Percentiles rank a stretch among this genome's conserved stretches.
Conservation (phyloP, 2,329 filamentous ascomycete species). For the Fusarium torreyae region DNA sequence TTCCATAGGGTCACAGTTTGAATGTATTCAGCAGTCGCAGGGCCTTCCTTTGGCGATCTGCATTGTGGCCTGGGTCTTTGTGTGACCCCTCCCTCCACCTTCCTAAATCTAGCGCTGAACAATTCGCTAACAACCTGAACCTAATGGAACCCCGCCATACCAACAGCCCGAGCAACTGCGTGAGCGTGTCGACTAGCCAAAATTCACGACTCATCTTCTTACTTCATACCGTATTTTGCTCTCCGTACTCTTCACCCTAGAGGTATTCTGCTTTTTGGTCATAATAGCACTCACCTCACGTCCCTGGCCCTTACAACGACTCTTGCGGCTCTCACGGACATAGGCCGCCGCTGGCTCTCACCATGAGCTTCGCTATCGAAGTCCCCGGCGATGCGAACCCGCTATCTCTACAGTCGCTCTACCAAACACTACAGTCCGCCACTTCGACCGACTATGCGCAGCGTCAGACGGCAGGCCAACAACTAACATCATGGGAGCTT, state of each 20-base stretch:
- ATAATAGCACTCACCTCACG: conserved; percentile 8
- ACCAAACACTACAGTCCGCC: conserved; percentile 74
- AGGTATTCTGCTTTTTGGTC: conserved; percentile 8
- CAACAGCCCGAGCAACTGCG: conserved; percentile 34
- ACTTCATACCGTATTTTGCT: conserved; percentile 31
- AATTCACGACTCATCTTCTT: conserved; percentile 31
- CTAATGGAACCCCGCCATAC: conserved; percentile 43
- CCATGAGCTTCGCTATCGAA: conserved; percentile 82
- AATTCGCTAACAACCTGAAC: conserved; percentile 30
- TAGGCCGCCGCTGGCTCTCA: conserved; percentile 42
- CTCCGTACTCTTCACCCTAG: conserved; percentile 26
- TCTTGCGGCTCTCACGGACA: conserved; percentile 39
- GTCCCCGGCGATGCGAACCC: conserved; percentile 86
- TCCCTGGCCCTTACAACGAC: conserved; percentile 19
- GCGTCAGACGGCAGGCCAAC: conserved; percentile 77
- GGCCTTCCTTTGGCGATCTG: conserved; percentile 3
- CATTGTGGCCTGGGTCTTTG: conserved; percentile 38
- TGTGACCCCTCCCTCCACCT: conserved; percentile 33
- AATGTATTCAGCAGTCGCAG: conserved; percentile 11
- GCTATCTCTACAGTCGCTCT: conserved; percentile 74
- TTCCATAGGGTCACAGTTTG: not conserved
- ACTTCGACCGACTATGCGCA: conserved; percentile 74
- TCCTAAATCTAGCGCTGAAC: conserved; percentile 8
- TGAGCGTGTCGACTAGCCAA: conserved; percentile 41
- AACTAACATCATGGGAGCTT: conserved; percentile 80